Evolutionary conservation across 345 rosid species (phyloP), one percentile per base, ranked within the genome.

Genomic region (Euphorbia tirucalli): DNA sequence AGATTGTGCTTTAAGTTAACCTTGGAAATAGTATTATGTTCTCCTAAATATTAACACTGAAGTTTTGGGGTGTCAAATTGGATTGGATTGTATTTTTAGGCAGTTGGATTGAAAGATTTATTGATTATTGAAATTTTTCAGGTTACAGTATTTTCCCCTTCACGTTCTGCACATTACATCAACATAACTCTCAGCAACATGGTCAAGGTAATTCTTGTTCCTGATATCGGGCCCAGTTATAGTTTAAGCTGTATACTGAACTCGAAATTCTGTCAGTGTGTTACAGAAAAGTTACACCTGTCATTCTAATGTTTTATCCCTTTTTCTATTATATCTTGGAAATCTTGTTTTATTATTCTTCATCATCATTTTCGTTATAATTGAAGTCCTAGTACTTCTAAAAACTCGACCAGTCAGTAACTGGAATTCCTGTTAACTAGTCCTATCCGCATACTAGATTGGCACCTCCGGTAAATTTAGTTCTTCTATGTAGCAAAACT

Each of bases 81-180:
- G 57, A 46, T 48, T 13, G 37, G 56, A 43, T 46, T 11, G 3
- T 21, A 31, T 69, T 52, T 39, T 30, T 11, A 49, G 48, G 50
- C 18, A 70, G 41, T 56, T 72, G 44, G 41, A 15, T 67, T 59
- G 27, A 60, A 65, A 56, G 64, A 74, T 67, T 72, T 57, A 76
- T 63, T 46, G 44, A 73, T 65, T 56, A 52, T 35, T 70, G 49
- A 58, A 71, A 30, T 66, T 76, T 66, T 77, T 65, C 90, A 93
- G 97, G 94, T 93, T 87, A 85, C 92, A 30, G 84, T 91, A 54
- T 93, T 93, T 71, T 78, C 88, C 32, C 85, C 89, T 61, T 78
- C 85, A 22, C 82, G 80, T 52, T 78, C 80, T 30, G 75, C 78
- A 13, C 78, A 67, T 63, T 91, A 84, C 73, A 92, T 93, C 75